A percentile compares a stretch with the other conserved stretches of the same genome.
phyloP scores from a whole-genome alignment of 495 filamentous ascomycete species.

The Aspergillus biplanus region DNA sequence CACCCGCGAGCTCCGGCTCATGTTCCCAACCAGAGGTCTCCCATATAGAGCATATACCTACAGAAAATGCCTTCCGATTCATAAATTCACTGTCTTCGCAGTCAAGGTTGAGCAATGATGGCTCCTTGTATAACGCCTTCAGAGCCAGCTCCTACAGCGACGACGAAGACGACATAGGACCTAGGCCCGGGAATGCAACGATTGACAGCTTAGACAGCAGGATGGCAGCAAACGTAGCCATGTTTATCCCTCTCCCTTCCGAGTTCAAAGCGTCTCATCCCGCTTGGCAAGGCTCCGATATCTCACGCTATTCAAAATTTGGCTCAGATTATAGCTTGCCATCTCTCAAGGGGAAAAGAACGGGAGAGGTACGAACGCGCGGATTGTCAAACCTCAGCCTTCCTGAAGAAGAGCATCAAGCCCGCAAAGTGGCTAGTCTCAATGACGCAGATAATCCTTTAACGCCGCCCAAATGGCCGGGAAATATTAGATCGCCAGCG shows the following conservation, averaged over 20 bases:
- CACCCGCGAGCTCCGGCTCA: not conserved
- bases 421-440: constrained; percentile 30
- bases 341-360: constrained; percentile 11
- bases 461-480: constrained; percentile 30
- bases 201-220: constrained; percentile 30
- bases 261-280: constrained; percentile 7
- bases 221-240: constrained; percentile 39
- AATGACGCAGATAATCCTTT: constrained; percentile 23
- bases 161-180: constrained; percentile 24
- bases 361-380: constrained; percentile 18
- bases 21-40: constrained; percentile 15
- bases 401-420: constrained; percentile 15
- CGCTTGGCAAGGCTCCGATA: constrained; percentile 11
- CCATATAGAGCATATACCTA: constrained; percentile 9
- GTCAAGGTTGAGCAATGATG: constrained; percentile 42
- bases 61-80: constrained; percentile 10
- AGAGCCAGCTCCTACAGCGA: constrained; percentile 28
- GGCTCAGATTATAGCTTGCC: constrained; percentile 26
- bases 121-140: constrained; percentile 48
- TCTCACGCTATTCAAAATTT: constrained; percentile 16
- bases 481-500: constrained; percentile 31
- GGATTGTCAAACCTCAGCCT: constrained; percentile 20
- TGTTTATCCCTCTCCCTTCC: constrained; percentile 31
- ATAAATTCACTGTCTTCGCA: constrained; percentile 38
- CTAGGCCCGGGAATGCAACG: constrained; percentile 12